Percentiles rank a stretch among this genome's conserved stretches.
These are phyloP conservation scores for Polygonum maritimum DNA, from an alignment of 148 eudicot species.

Conservation along the genomic window DNA sequence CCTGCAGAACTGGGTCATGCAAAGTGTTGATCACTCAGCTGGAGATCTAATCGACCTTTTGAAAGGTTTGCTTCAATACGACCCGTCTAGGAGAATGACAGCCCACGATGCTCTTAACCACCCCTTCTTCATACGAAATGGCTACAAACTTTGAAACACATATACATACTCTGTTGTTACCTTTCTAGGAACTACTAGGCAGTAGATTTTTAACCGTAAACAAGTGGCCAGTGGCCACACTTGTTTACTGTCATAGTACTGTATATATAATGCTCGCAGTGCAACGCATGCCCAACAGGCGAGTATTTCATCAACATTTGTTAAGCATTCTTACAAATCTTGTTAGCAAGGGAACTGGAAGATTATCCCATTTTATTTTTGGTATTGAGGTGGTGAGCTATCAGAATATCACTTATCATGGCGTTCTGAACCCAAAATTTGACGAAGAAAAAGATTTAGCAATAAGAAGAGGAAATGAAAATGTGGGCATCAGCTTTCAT, in stretches of 20 bases:
- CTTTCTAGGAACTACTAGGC: not conserved
- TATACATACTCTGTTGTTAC: not conserved
- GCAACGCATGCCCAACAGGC: not conserved
- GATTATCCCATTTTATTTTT: not conserved
- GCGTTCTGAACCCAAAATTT: not conserved
- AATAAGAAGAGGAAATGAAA: not conserved
- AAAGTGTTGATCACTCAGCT: conserved; percentile 60
- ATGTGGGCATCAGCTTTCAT: conserved; percentile 10
- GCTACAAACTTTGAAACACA: conserved; percentile 22
- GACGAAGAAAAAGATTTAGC: not conserved
- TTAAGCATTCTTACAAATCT: not conserved
- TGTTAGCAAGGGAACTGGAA: not conserved
- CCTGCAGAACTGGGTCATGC: conserved; percentile 52
- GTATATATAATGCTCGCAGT: not conserved
- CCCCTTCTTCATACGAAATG: conserved; percentile 48
- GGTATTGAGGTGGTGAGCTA: not conserved
- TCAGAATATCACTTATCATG: not conserved
- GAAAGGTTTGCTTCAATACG: conserved; percentile 51
- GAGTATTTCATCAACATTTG: not conserved
- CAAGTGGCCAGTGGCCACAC: not conserved
- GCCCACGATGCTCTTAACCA: conserved; percentile 53
- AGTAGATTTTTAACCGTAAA: not conserved
- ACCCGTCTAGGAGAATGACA: conserved; percentile 42
- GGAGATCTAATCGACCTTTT: conserved; percentile 61
- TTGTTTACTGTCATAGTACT: not conserved